Evolutionary conservation across 139 green algal genomes (phyloP), one percentile per base, ranked within the genome.

Genomic region (Ostreobium quekettii): DNA sequence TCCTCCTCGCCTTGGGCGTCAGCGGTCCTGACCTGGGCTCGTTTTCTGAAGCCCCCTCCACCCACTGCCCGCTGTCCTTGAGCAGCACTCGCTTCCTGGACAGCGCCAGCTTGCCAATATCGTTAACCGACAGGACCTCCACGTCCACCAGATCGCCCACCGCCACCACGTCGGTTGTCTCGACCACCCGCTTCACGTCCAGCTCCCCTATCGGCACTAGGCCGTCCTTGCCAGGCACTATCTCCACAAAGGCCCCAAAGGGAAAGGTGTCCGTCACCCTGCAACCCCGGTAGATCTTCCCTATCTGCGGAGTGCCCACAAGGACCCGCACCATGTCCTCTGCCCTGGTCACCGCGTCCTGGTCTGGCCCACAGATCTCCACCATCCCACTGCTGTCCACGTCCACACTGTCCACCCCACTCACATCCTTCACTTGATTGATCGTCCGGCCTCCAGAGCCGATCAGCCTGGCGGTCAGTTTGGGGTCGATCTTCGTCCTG

Each of bases 101-200:
- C 4, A 83, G 64, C 19, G 46, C 46, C 29, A 78, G 74, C 65
- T 78, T 87, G 35, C 82, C 83, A 56, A 77, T 67, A 42, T 36
- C 5, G 19, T 64, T 75, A 4, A 42, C 19, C 11, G 78, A 81
- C 1, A 92, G 31, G 35, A 95, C 73, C 85, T 90, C 86, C 4
- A 96, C 91, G 71, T 96, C 88, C 36, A 95, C 67, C 28, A 67
- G 3, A 32, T 89, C 76, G 1, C 87, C 90, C 47, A 86, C 78
- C 58, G 82, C 66, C 4, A 81, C 35, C 3, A 84, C 76, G 11
- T 84, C 78, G 1, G 76, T 47, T 15, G 83, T 74, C 5, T 77
- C 71, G 5, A 62, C 67, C 7, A 84, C 49, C 1, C 62, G 69
- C 22, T 72, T 57, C 0, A 81, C 71, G 35, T 67, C 76, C 72